These are phyloP conservation scores for Malassezia sympodialis DNA, from an alignment of 1,284 basidiomycete species.

Conservation along the genomic window DNA sequence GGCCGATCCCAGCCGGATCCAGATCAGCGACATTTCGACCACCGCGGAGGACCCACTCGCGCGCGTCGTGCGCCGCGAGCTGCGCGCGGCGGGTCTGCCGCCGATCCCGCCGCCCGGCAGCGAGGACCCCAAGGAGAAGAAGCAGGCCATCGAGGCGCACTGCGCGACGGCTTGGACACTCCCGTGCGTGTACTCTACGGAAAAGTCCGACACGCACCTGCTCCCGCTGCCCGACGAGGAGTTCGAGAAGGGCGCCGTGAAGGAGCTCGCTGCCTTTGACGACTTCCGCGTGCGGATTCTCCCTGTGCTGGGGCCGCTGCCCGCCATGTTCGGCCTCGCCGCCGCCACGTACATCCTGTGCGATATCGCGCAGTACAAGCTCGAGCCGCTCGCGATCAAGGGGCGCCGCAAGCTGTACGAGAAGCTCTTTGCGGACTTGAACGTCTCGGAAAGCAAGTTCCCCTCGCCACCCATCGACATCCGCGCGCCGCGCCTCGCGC, in stretches of 20 bases:
- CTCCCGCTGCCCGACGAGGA: constrained; percentile 85
- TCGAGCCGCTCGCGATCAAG: constrained; percentile 41
- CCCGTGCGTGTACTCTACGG: constrained; percentile 75
- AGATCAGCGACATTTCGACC: constrained; percentile 82
- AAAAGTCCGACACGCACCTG: constrained; percentile 69
- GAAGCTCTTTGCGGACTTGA: constrained; percentile 25
- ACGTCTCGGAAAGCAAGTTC: constrained; percentile 19
- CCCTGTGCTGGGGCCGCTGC: constrained; percentile 62
- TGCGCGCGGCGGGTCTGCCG: constrained; percentile 53
- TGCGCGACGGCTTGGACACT: constrained; percentile 26
- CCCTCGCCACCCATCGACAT: constrained; percentile 15
- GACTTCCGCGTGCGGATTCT: constrained; percentile 86
- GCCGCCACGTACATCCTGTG: constrained; percentile 44
- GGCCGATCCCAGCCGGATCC: constrained; percentile 82
- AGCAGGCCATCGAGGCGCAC: constrained; percentile 3
- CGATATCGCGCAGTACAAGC: constrained; percentile 35
- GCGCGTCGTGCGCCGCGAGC: constrained; percentile 69
- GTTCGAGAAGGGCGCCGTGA: constrained; percentile 76
- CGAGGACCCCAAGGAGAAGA: background rate
- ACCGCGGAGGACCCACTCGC: constrained; percentile 93
- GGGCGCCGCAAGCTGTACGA: constrained; percentile 38
- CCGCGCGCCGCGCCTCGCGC: background rate
- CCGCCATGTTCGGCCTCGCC: constrained; percentile 46
- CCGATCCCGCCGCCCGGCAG: constrained; percentile 15
- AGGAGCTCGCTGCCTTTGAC: constrained; percentile 81